These are phyloP conservation scores for Tetrastigma voinierianum DNA, from an alignment of 164 flowering plant species.

Conservation along the genomic window DNA sequence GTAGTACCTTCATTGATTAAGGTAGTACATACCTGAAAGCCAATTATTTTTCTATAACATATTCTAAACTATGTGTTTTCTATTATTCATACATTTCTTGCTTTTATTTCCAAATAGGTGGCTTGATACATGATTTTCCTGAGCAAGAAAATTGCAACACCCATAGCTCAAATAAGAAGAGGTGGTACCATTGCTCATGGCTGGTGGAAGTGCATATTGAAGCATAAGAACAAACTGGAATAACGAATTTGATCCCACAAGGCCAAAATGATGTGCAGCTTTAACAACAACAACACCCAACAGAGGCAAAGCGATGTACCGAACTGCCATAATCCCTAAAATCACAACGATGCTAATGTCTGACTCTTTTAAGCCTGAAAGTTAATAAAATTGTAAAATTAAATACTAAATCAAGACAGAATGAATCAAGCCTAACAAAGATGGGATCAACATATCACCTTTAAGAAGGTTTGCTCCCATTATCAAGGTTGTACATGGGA, in stretches of 20 bases:
- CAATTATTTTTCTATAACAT: too few relatives aligned
- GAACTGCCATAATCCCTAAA: constrained; percentile 17
- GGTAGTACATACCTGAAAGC: too few relatives aligned
- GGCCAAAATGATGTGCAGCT: constrained; percentile 11
- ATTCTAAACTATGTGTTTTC: too few relatives aligned
- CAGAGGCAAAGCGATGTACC: constrained; percentile 17
- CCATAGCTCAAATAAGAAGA: too few relatives aligned
- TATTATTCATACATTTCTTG: too few relatives aligned
- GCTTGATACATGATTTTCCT: too few relatives aligned
- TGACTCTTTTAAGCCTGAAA: constrained; percentile 19
- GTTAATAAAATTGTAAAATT: too few relatives aligned
- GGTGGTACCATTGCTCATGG: constrained; percentile 25
- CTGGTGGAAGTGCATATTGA: constrained; percentile 26
- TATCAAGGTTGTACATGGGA: constrained; percentile 16
- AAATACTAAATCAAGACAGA: too few relatives aligned
- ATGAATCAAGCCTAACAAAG: too few relatives aligned
- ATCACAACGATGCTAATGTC: neutral
- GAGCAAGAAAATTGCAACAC: too few relatives aligned
- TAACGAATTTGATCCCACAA: constrained; percentile 11
- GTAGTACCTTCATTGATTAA: too few relatives aligned
- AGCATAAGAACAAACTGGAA: constrained; percentile 22
- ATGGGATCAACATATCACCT: constrained; percentile 4
- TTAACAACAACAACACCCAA: constrained; percentile 15
- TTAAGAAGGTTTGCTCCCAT: constrained; percentile 24
- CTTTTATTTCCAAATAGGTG: too few relatives aligned